Percentiles rank a stretch among this genome's conserved stretches.
Evolutionary conservation across 2,329 filamentous ascomycete species (phyloP).

Genomic region (Whalleya microplaca): DNA sequence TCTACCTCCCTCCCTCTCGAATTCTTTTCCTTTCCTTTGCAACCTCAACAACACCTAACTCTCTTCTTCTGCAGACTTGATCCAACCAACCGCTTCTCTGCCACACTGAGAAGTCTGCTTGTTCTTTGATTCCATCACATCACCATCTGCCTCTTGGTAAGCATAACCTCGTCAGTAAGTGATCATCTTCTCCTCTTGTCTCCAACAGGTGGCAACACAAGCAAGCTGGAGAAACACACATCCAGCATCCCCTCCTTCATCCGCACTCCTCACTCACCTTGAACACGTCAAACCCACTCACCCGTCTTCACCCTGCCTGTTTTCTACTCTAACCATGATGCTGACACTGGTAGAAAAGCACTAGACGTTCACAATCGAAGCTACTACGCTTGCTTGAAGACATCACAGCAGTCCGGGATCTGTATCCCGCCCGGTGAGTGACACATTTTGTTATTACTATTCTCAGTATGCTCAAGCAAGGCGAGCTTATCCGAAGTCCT

Average conservation of each 20-base stretch:
- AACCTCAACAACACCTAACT: neutral
- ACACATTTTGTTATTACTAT: neutral
- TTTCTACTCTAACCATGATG: neutral
- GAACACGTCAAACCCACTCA: neutral
- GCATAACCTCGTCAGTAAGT: neutral
- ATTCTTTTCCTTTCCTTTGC: neutral
- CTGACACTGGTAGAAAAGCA: neutral
- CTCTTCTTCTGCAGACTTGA: neutral
- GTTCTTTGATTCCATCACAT: too few species aligned
- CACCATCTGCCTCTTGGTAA: too few species aligned
- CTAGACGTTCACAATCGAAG: too few species aligned
- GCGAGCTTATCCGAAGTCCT: neutral
- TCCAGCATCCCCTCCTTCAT: neutral
- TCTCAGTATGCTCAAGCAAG: neutral
- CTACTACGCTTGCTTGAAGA: neutral
- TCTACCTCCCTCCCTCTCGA: neutral
- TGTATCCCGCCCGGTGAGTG: neutral
- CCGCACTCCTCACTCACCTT: neutral
- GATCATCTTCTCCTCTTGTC: neutral
- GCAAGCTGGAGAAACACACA: neutral
- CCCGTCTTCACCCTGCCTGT: neutral
- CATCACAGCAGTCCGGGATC: neutral
- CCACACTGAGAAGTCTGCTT: too few species aligned
- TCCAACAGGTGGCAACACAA: neutral
- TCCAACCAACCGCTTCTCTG: neutral